phyloP scores from a whole-genome alignment of 371 early-diverging fungal species.

The Neoconidiobolus thromboides region DNA sequence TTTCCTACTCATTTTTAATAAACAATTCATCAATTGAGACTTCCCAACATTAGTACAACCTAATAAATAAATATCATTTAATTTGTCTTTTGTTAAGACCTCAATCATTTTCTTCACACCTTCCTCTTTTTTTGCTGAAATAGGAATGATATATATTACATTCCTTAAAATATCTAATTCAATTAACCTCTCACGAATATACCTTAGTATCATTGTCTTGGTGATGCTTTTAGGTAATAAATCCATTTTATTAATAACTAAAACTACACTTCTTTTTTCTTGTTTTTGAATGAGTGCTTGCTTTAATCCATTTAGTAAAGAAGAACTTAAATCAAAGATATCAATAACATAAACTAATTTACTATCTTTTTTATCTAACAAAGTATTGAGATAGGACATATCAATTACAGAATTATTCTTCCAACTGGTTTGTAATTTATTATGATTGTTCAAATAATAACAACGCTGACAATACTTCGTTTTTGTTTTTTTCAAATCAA shows the following conservation, averaged over 20 bases:
- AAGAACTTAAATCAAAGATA: background rate
- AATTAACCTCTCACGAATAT: constrained; percentile 26
- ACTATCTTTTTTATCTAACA: background rate
- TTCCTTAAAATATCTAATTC: constrained; percentile 18
- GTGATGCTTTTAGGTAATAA: constrained; percentile 33
- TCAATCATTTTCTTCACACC: constrained; percentile 28
- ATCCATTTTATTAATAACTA: constrained; percentile 49
- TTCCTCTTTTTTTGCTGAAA: constrained; percentile 42
- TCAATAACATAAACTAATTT: background rate
- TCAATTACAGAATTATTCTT: background rate
- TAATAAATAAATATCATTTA: constrained; percentile 35
- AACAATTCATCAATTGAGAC: constrained; percentile 39
- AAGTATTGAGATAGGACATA: background rate
- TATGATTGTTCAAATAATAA: background rate
- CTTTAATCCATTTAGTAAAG: background rate
- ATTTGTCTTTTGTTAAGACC: constrained; percentile 19
- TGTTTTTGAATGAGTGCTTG: background rate
- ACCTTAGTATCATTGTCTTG: constrained; percentile 28
- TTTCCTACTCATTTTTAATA: constrained; percentile 21
- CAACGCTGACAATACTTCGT: background rate
- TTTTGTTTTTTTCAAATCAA: background rate
- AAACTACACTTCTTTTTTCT: constrained; percentile 9
- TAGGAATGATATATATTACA: constrained; percentile 21
- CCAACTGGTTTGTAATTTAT: background rate
- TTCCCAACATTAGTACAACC: constrained; percentile 57